Base-by-base conservation (phyloP, 768 basidiomycete genomes). In the Mrakia frigida region DNA sequence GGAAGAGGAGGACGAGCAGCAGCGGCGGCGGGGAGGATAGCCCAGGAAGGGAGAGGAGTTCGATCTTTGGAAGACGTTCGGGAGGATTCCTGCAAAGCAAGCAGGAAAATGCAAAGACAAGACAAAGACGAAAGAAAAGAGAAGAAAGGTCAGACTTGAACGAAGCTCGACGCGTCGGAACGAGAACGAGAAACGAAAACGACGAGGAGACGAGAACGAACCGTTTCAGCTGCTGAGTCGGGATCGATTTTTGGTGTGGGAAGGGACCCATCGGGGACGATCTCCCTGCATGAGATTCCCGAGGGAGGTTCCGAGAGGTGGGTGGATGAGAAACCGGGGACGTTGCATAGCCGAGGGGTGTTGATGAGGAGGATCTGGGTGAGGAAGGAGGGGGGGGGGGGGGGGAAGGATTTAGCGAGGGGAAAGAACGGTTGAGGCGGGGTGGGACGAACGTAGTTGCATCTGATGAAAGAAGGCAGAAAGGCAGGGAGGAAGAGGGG, bases 291-390 rank as follows among this genome's bases (percentile, higher is more conserved):
- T 75, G 89, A 89, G 80, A 94, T 90, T 80, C 87, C 84, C 16
- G 89, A 86, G 79, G 92, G 91, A 71, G 89, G 88, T 69, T 86
- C 87, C 53, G 86, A 85, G 79, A 92, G 90, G 67, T 87, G 87
- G 43, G 86, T 88, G 74, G 92, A 91, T 83, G 88, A 91, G 86
- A 99, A 98, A 16, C 94, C 92, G 25, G 94, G 94, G 80, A 96
- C 91, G 77, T 90, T 89, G 81, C 97, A 98, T 28, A 99, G 87
- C 74, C 94, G 91, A 46, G 97, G 95, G 0, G 96, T 97, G 82
- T 98, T 92, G 76, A 98, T 89, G 79, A 98, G 91, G 70, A 98
- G 86, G 63, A 97, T 89, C 82, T 99, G 98, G 79, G 11, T 78
- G 76, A 61, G 2, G 35, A 28, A 35, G 56, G 11, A 3, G 11